Conservation (phyloP, 2,329 filamentous ascomycete genomes). For the Tricladium varicosporioides region DNA sequence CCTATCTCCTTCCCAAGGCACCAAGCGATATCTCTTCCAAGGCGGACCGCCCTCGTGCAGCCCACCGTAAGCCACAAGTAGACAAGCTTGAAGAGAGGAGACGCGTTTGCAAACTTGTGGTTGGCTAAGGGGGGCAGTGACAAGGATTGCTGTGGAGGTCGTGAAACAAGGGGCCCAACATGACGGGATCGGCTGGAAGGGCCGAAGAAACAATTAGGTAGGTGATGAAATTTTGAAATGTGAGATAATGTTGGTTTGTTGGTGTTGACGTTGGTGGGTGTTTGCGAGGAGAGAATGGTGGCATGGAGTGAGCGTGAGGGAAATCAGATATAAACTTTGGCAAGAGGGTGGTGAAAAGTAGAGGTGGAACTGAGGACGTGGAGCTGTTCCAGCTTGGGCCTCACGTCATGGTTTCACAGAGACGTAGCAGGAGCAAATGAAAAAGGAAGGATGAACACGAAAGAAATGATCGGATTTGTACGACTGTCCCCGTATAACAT, state of each 20-base stretch:
- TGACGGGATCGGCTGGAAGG: neutral
- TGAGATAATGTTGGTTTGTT: neutral
- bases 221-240: neutral
- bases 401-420: too few relatives aligned
- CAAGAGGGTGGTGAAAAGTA: too few relatives aligned
- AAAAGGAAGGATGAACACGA: too few relatives aligned
- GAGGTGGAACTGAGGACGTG: too few relatives aligned
- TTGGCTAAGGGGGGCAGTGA: neutral
- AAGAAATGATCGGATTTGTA: too few relatives aligned
- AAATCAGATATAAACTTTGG: too few relatives aligned
- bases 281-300: too few relatives aligned
- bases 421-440: too few relatives aligned
- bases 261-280: too few relatives aligned
- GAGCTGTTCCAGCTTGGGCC: too few relatives aligned
- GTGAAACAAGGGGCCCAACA: neutral
- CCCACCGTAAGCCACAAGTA: neutral
- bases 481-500: too few relatives aligned
- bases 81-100: neutral
- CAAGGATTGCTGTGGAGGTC: neutral
- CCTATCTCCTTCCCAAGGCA: neutral
- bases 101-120: neutral
- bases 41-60: neutral
- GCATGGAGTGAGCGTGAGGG: too few relatives aligned
- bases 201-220: neutral
- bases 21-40: neutral